phyloP scores from a whole-genome alignment of 192 early-diverging fungal genomes.

The Cladochytrium replicatum region DNA sequence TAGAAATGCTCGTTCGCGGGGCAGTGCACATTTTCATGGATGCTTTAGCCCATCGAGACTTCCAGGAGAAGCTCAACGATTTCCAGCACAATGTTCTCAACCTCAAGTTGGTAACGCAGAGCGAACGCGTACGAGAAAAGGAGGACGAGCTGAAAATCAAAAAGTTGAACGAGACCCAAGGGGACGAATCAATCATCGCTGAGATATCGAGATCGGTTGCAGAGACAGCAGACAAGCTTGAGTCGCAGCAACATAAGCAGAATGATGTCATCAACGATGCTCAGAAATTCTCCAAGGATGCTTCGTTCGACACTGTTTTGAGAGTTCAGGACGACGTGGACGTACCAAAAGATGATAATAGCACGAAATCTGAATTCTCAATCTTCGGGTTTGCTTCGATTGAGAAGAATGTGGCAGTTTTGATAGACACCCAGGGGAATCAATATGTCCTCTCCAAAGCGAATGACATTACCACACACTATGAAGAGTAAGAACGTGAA shows the following conservation, averaged over 20 bases:
- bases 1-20: too few species aligned
- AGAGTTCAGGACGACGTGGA: constrained; percentile 13
- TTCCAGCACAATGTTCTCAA: too few species aligned
- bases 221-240: constrained; percentile 12
- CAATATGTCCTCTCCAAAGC: constrained; percentile 39
- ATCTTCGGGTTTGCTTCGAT: not conserved
- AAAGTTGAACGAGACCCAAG: too few species aligned
- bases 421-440: constrained; percentile 44
- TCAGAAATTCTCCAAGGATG: constrained; percentile 6
- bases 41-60: too few species aligned
- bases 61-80: too few species aligned
- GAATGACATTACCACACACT: constrained; percentile 23
- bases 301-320: constrained; percentile 15
- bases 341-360: too few species aligned
- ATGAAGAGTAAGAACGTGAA: constrained; percentile 29
- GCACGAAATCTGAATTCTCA: too few species aligned
- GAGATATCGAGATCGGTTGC: constrained; percentile 4
- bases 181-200: too few species aligned
- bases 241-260: constrained; percentile 3
- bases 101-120: too few species aligned
- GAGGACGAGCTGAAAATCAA: too few species aligned
- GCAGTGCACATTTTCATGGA: too few species aligned
- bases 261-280: constrained; percentile 6
- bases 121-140: too few species aligned
- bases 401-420: constrained; percentile 19